These are phyloP conservation scores for Rutstroemia sp. DNA, from an alignment of 2,329 filamentous ascomycete genomes.

Conservation along the genomic window DNA sequence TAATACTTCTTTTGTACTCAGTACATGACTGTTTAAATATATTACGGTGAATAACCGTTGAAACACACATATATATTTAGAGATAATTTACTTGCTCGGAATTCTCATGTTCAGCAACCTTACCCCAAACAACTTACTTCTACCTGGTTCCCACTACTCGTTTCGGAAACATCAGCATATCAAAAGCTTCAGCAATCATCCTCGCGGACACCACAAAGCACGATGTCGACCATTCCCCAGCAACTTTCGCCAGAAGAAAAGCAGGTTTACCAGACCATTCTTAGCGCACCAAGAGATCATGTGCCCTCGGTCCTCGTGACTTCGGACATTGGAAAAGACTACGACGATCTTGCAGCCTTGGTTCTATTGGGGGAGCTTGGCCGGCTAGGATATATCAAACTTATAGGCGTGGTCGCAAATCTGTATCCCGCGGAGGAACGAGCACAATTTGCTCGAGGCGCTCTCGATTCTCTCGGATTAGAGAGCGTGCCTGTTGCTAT, in stretches of 20 bases:
- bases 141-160: neutral
- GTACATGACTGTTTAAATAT: too few species aligned
- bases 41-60: too few species aligned
- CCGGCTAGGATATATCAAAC: slow-evolving; percentile 20
- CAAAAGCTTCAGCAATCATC: too few species aligned
- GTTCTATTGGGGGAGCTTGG: slow-evolving; percentile 24
- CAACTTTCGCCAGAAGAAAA: neutral
- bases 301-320: slow-evolving; percentile 21
- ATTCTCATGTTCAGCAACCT: too few species aligned
- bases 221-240: neutral
- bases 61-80: too few species aligned
- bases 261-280: neutral
- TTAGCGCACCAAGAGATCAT: neutral
- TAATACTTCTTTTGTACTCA: too few species aligned
- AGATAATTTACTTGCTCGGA: too few species aligned
- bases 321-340: slow-evolving; percentile 27
- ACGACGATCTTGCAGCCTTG: slow-evolving; percentile 26
- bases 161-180: too few species aligned
- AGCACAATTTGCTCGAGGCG: slow-evolving; percentile 20
- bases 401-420: slow-evolving; percentile 25
- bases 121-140: neutral
- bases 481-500: slow-evolving; percentile 17
- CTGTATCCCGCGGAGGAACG: slow-evolving; percentile 17
- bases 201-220: too few species aligned
- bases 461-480: slow-evolving; percentile 18